Evolutionary conservation across 257 asterid genomes (phyloP), one percentile per base, ranked within the genome.

Genomic region (Marsdenia floribunda): DNA sequence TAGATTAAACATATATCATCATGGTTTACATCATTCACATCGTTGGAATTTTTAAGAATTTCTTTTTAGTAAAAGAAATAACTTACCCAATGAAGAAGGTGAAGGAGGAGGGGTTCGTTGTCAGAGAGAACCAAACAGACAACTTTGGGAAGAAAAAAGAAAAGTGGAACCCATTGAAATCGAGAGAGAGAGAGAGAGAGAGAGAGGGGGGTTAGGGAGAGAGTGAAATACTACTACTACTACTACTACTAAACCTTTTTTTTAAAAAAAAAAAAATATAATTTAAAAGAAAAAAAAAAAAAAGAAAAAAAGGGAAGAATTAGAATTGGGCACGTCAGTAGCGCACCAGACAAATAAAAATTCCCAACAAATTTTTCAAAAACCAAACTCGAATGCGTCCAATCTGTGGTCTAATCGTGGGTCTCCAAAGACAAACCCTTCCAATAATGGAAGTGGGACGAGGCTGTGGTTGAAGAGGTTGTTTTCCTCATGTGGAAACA

Each of bases 391-490:
- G 46, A 75, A 55, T 55, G 70, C 53, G 69, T 54, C 67, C 42
- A 13, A 64, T 58, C 70, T 67, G 26, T 58, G 29, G 53, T 60
- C 47, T 46, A 59, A 60, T 63, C 13, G 69, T 29, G 63, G 40
- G 42, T 66, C 72, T 49, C 46, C 55, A 54, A 55, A 67, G 76
- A 55, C 60, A 75, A 73, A 75, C 42, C 70, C 74, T 79, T 68
- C 83, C 74, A 54, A 72, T 76, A 79, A 76, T 72, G 81, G 85
- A 78, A 82, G 76, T 29, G 73, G 77, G 80, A 78, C 79, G 81
- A 75, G 81, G 78, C 68, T 55, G 29, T 47, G 42, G 69, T 2
- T 74, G 24, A 64, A 63, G 61, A 74, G 50, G 71, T 75, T 46
- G 58, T 78, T 75, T 78, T 78, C 80, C 77, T 33, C 79, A 77